These are phyloP conservation scores for Strobilomyces echinocephalus DNA, from an alignment of 768 basidiomycete species.

Conservation along the genomic window DNA sequence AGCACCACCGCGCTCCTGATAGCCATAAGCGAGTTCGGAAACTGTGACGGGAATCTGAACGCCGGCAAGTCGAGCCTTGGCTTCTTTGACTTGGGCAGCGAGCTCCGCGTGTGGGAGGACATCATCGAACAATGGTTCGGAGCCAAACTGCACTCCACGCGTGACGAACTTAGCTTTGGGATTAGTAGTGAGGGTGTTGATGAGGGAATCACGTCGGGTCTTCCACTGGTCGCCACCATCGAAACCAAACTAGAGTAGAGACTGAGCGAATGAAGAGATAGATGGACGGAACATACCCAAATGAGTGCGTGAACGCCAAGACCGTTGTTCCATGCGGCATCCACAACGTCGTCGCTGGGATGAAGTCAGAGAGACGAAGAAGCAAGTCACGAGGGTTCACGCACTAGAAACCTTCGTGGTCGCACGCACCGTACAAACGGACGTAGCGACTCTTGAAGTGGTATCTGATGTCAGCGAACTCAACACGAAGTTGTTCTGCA, in stretches of 20 bases:
- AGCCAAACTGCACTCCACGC: constrained; percentile 64
- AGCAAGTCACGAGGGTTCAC: not conserved
- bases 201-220: constrained; percentile 47
- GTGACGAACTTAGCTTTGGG: constrained; percentile 62
- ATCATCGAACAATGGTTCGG: constrained; percentile 61
- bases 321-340: constrained; percentile 64
- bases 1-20: constrained; percentile 48
- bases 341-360: constrained; percentile 51
- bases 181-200: constrained; percentile 52
- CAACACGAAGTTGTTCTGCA: constrained; percentile 40
- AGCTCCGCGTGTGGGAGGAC: constrained; percentile 48
- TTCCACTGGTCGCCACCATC: constrained; percentile 44
- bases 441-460: constrained; percentile 64
- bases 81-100: constrained; percentile 44
- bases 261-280: not conserved
- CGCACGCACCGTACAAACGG: constrained; percentile 42
- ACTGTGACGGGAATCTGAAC: constrained; percentile 54
- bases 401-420: constrained; percentile 38
- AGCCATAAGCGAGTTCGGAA: constrained; percentile 61
- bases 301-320: constrained; percentile 71
- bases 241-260: constrained; percentile 32
- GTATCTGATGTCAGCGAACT: constrained; percentile 57
- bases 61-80: constrained; percentile 45
- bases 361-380: constrained; percentile 15
- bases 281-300: constrained; percentile 45